Evolutionary conservation across 805 yeast genomes (phyloP).

Genomic region (Saturnispora serradocipensis): DNA sequence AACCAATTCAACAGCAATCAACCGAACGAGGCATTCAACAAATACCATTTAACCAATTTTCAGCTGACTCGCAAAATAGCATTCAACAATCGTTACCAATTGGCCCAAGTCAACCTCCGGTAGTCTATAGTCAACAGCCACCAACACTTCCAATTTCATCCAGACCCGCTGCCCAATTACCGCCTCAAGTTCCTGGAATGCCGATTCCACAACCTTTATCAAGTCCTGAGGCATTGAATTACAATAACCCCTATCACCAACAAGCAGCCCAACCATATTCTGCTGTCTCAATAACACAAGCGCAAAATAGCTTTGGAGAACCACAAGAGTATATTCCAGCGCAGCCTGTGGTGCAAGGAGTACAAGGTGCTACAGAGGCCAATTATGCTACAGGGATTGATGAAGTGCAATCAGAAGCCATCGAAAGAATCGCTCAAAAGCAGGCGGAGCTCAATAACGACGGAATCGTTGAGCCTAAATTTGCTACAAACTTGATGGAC

Average conservation of each 20-base stretch:
- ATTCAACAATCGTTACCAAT: background rate
- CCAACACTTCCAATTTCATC: background rate
- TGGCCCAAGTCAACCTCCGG: background rate
- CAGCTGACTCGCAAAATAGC: background rate
- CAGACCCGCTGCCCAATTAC: background rate
- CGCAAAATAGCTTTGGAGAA: background rate
- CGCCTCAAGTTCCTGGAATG: background rate
- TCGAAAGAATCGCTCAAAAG: constrained; percentile 5
- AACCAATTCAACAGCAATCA: constrained; percentile 5
- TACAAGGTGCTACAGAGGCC: background rate
- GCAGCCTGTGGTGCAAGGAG: background rate
- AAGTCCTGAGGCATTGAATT: background rate
- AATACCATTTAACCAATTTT: constrained; percentile 10
- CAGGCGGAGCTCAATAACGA: constrained; percentile 15
- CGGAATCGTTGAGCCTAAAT: constrained; percentile 21
- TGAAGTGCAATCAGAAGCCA: background rate
- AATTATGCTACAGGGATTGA: background rate
- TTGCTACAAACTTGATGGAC: constrained; percentile 24
- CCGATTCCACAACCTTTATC: background rate
- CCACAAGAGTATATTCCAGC: background rate
- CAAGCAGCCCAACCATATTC: background rate
- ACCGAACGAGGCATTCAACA: background rate
- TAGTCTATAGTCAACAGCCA: constrained; percentile 1
- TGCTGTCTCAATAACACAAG: background rate
- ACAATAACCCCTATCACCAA: background rate